These are phyloP conservation scores for Seiridium unicorne DNA, from an alignment of 2,329 filamentous ascomycete genomes.

Conservation along the genomic window DNA sequence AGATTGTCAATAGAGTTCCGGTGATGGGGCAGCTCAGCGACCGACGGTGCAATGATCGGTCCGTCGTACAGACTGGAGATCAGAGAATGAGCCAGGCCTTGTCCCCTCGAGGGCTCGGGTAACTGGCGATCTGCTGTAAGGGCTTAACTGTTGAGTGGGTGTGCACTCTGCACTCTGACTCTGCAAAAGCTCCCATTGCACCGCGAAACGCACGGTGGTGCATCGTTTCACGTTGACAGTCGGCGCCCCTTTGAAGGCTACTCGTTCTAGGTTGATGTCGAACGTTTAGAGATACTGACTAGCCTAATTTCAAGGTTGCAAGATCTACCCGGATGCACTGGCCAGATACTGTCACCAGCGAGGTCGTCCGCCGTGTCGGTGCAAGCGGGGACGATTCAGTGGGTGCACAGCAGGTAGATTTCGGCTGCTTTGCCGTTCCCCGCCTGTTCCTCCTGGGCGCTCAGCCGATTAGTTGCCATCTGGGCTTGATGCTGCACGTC, in stretches of 20 bases:
- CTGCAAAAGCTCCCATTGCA: no score
- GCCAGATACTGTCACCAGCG: constrained; percentile 4
- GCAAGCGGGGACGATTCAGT: not conserved
- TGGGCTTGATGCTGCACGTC: constrained; percentile 2
- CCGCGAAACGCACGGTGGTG: no score
- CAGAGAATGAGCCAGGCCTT: not conserved
- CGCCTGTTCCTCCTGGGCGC: not conserved
- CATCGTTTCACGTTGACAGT: no score
- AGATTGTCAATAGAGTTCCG: not conserved
- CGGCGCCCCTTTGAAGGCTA: not conserved
- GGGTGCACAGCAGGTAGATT: not conserved
- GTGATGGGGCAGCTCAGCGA: not conserved
- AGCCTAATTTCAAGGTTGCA: constrained; percentile 2
- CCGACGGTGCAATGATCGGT: constrained; percentile 4
- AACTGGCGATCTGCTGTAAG: not conserved
- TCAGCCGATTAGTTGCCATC: constrained; percentile 6
- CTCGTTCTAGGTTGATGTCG: no score
- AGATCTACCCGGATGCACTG: constrained; percentile 1
- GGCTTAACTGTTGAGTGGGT: not conserved
- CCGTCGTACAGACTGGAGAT: not conserved
- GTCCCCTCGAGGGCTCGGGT: not conserved
- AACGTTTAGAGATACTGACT: not conserved
- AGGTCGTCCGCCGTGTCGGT: not conserved
- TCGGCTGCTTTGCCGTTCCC: constrained; percentile 6
- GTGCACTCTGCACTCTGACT: no score